phyloP scores from a whole-genome alignment of 1,139 yeast species.

The Sugiyamaella sp. region DNA sequence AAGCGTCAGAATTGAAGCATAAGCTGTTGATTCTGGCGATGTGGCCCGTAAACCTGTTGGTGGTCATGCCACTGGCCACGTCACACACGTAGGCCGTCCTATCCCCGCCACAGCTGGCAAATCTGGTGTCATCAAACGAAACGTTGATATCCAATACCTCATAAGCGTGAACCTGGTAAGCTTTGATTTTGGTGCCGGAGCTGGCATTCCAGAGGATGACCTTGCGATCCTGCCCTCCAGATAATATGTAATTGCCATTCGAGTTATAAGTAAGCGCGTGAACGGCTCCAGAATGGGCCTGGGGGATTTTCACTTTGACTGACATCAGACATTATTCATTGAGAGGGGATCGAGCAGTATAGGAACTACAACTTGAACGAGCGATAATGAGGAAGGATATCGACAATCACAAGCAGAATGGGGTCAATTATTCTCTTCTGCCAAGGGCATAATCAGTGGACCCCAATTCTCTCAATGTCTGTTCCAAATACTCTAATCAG shows the following conservation, averaged over 20 bases:
- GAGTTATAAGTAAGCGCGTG: slow-evolving; percentile 39
- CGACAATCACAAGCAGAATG: no score
- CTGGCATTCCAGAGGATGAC: slow-evolving; percentile 40
- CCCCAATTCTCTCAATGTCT: no score
- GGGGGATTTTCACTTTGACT: slow-evolving; percentile 6
- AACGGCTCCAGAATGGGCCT: slow-evolving; percentile 37
- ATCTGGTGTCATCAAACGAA: slow-evolving; percentile 37
- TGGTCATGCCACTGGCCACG: slow-evolving; percentile 36
- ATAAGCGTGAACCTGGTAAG: slow-evolving; percentile 39
- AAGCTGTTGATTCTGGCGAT: slow-evolving; percentile 40
- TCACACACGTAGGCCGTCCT: slow-evolving; percentile 44
- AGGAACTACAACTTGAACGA: background rate
- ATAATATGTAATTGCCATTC: slow-evolving; percentile 39
- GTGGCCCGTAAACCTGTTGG: slow-evolving; percentile 41
- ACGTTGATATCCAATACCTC: slow-evolving; percentile 42
- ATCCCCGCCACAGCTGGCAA: slow-evolving; percentile 46
- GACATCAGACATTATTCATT: slow-evolving; percentile 1
- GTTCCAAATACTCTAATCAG: no score
- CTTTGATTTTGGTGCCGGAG: slow-evolving; percentile 33
- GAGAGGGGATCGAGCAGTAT: background rate
- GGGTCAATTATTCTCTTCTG: no score
- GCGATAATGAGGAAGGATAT: background rate
- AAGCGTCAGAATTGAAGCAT: slow-evolving; percentile 36
- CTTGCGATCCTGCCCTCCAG: slow-evolving; percentile 43
- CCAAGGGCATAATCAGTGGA: no score